phyloP scores from a whole-genome alignment of 805 yeast species.

The Wickerhamomyces sydowiorum region DNA sequence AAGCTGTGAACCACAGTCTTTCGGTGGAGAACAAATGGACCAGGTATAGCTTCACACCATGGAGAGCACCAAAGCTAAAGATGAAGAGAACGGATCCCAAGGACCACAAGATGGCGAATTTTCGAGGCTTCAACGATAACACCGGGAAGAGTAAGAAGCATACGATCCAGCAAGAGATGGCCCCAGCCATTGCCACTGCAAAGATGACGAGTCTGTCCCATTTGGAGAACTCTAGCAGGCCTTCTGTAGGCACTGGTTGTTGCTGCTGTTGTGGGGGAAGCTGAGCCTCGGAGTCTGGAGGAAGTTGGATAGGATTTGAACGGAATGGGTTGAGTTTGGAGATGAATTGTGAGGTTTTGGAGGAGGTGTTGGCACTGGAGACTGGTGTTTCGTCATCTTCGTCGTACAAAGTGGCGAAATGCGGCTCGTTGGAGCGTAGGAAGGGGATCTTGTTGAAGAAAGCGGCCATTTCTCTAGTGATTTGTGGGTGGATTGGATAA shows the following conservation, averaged over 20 bases:
- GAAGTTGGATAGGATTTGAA: constrained; percentile 8
- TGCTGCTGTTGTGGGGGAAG: not conserved
- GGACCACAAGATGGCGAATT: constrained; percentile 14
- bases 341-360: not conserved
- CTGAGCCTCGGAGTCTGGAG: constrained; percentile 6
- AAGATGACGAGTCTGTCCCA: constrained; percentile 15
- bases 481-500: too few relatives aligned
- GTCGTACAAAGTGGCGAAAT: not conserved
- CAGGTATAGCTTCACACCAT: constrained; percentile 8
- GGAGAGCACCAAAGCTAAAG: constrained; percentile 11
- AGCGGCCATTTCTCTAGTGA: not conserved
- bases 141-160: constrained; percentile 14
- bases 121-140: constrained; percentile 12
- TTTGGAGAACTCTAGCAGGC: constrained; percentile 4
- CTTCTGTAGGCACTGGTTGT: not conserved
- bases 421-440: not conserved
- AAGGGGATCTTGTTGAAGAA: not conserved
- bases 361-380: not conserved
- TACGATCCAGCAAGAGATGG: constrained; percentile 15
- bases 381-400: not conserved
- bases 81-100: constrained; percentile 14
- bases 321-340: constrained; percentile 1
- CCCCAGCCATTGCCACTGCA: constrained; percentile 15
- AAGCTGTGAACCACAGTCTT: constrained; percentile 13
- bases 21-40: constrained; percentile 11